These are phyloP conservation scores for Penicillium arizonense DNA, from an alignment of 495 filamentous ascomycete species.

Conservation along the genomic window DNA sequence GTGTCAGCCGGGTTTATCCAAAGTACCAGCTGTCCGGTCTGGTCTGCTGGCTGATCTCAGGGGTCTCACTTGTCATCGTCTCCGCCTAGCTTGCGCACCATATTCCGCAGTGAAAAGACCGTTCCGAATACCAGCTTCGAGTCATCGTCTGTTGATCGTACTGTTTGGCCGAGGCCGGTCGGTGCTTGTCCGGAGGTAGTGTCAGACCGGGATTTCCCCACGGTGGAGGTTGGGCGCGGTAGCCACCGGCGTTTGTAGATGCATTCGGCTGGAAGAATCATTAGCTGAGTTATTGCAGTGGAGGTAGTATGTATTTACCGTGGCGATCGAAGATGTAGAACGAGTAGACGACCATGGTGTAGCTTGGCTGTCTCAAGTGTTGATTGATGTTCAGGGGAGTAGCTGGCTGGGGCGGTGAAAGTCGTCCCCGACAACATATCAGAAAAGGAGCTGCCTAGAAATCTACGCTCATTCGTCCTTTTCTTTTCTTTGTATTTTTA, in stretches of 20 bases:
- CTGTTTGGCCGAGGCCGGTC: slow-evolving; percentile 37
- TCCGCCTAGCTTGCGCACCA: slow-evolving; percentile 92
- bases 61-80: slow-evolving; percentile 69
- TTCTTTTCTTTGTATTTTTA: slow-evolving; percentile 6
- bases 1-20: not conserved
- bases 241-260: slow-evolving; percentile 89
- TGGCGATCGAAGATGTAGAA: slow-evolving; percentile 99
- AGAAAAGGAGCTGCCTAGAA: slow-evolving; percentile 19
- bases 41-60: not conserved
- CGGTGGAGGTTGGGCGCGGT: slow-evolving; percentile 44
- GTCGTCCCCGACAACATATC: slow-evolving; percentile 14
- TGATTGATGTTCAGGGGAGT: slow-evolving; percentile 29
- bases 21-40: not conserved
- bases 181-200: slow-evolving; percentile 32
- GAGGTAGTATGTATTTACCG: slow-evolving; percentile 58
- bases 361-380: slow-evolving; percentile 4
- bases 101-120: slow-evolving; percentile 92
- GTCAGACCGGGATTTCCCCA: slow-evolving; percentile 38
- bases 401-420: slow-evolving; percentile 21
- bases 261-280: slow-evolving; percentile 71
- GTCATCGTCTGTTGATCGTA: slow-evolving; percentile 74
- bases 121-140: slow-evolving; percentile 97
- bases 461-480: slow-evolving; percentile 36
- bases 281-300: slow-evolving; percentile 1
- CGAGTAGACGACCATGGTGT: slow-evolving; percentile 85